Conservation (phyloP, 805 yeast genomes). For the Candida broadrunensis region DNA sequence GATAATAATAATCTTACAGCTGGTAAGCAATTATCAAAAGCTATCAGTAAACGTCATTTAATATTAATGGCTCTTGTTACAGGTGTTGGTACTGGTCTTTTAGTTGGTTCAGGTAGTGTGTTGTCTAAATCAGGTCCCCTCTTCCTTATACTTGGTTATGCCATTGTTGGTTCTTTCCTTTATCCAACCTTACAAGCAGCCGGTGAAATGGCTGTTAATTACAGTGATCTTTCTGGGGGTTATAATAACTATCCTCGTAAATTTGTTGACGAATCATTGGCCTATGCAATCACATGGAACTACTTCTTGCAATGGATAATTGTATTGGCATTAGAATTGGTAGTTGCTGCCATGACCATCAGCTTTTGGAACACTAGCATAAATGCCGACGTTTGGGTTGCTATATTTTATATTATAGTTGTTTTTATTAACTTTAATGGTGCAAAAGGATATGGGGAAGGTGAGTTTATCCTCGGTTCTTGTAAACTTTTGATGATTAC, state of each 20-base stretch:
- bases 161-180: slow-evolving; percentile 33
- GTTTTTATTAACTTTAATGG: slow-evolving; percentile 44
- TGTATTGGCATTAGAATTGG: slow-evolving; percentile 61
- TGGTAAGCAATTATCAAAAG: slow-evolving; percentile 24
- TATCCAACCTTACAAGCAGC: slow-evolving; percentile 39
- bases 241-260: slow-evolving; percentile 55
- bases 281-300: slow-evolving; percentile 62
- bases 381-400: slow-evolving; percentile 57
- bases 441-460: slow-evolving; percentile 46
- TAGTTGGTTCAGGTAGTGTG: slow-evolving; percentile 38
- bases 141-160: slow-evolving; percentile 29
- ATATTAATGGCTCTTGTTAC: slow-evolving; percentile 32
- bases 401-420: slow-evolving; percentile 47
- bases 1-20: slow-evolving; percentile 11
- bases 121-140: slow-evolving; percentile 37
- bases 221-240: slow-evolving; percentile 57
- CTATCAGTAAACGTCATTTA: slow-evolving; percentile 41
- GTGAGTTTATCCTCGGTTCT: slow-evolving; percentile 38
- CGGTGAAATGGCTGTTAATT: slow-evolving; percentile 57
- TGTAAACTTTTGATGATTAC: slow-evolving; percentile 33
- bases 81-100: slow-evolving; percentile 43
- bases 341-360: slow-evolving; percentile 62
- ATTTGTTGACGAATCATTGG: slow-evolving; percentile 54
- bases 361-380: slow-evolving; percentile 50
- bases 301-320: slow-evolving; percentile 63